phyloP scores from a whole-genome alignment of 2,329 filamentous ascomycete genomes.

The Fusarium buxicola region DNA sequence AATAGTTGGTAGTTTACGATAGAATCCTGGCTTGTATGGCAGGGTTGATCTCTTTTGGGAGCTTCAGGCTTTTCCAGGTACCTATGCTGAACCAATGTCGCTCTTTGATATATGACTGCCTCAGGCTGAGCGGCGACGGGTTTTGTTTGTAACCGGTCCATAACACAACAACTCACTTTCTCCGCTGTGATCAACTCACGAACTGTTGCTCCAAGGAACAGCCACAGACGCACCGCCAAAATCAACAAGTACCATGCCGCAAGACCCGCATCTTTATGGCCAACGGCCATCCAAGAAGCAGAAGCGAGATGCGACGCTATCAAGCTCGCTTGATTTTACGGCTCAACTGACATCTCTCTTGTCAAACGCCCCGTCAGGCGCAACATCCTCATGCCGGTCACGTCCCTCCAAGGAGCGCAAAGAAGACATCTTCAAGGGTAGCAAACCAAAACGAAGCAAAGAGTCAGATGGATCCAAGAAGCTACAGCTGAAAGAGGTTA shows the following conservation, averaged over 20 bases:
- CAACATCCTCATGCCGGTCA: conserved; percentile 54
- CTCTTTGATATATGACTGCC: conserved; percentile 35
- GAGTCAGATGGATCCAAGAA: conserved; percentile 56
- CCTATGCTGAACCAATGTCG: not conserved
- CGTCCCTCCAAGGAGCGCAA: conserved; percentile 61
- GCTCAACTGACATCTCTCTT: conserved; percentile 88
- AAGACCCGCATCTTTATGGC: conserved; percentile 82
- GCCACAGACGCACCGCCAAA: not conserved
- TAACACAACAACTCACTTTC: conserved; percentile 7
- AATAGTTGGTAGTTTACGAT: not conserved
- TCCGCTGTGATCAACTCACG: conserved; percentile 5
- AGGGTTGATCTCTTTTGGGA: too few relatives aligned
- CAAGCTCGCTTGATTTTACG: conserved; percentile 84
- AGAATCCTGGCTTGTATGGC: too few relatives aligned
- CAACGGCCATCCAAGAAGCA: conserved; percentile 76
- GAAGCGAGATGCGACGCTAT: conserved; percentile 76
- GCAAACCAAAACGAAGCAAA: conserved; percentile 44
- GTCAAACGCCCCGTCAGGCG: conserved; percentile 60
- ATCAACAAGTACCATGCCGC: conserved; percentile 59
- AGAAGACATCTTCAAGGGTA: conserved; percentile 58
- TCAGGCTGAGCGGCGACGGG: conserved; percentile 34
- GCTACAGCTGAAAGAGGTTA: conserved; percentile 63
- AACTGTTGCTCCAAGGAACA: not conserved
- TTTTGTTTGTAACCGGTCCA: not conserved
- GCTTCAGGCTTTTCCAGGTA: not conserved